Evolutionary conservation across 345 rosid genomes (phyloP), one percentile per base, ranked within the genome.

Genomic region (thale cress (Arabidopsis thaliana)): DNA sequence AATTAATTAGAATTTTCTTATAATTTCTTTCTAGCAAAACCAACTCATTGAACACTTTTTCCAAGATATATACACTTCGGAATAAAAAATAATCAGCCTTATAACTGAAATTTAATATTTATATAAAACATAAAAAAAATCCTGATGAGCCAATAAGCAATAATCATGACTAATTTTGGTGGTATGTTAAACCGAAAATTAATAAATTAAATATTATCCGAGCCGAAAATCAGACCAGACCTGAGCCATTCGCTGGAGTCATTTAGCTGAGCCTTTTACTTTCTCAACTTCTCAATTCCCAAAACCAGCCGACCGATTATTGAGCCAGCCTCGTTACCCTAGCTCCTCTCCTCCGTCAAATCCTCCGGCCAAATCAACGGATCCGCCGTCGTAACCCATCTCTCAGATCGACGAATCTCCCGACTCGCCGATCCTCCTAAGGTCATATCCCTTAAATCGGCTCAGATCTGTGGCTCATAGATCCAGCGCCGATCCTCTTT

Each of bases 391-490:
- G 58, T 25, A 69, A 81, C 3, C n/a, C 8, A 6, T 71, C 52
- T 36, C 61, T 68, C 60, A 32, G 30, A 22, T 42, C 59, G 14
- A 2, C 45, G 23, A 42, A 42, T 1, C 62, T 70, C 59, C 69
- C 77, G 76, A 82, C 83, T 68, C 62, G 49, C 52, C 69, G 57
- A 34, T 75, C 64, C 40, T 48, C 38, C 49, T 48, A 62, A 79
- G 72, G 83, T 79, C 73, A 62, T 57, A 30, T 49, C 44, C 13
- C 59, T 71, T 41, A 32, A 72, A 81, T 83, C 90, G 86, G 89
- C 94, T 85, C 76, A 79, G 91, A 87, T 90, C 86, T 82, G 84
- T 84, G 74, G 74, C 74, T 69, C 88, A 77, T 44, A 79, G 78
- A 82, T 75, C 80, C 77, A 76, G 79, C 82, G 85, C 90, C 83